Evolutionary conservation across 2,329 filamentous ascomycete genomes (phyloP).

Genomic region (Neofusicoccum kwambonambiense): DNA sequence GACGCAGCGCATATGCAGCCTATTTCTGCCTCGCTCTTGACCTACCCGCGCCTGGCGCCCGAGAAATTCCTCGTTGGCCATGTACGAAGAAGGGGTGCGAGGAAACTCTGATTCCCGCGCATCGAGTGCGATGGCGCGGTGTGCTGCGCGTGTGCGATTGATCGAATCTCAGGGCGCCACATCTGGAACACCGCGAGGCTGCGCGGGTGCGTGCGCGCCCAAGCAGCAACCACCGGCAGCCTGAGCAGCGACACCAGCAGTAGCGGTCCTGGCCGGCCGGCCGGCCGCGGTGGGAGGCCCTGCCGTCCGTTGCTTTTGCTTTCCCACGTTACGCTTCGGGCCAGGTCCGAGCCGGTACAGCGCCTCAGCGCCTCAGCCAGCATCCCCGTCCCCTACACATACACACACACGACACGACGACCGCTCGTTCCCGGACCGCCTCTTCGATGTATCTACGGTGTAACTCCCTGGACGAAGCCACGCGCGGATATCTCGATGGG

Average conservation of each 20-base stretch:
- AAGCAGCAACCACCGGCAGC: too few relatives aligned
- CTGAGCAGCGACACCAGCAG: too few relatives aligned
- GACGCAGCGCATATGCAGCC: not conserved
- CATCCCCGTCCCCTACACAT: not conserved
- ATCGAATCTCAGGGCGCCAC: too few relatives aligned
- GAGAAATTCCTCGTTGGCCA: not conserved
- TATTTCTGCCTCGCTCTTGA: not conserved
- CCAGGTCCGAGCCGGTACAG: not conserved
- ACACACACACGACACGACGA: not conserved
- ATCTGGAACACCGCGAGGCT: too few relatives aligned
- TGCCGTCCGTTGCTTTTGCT: not conserved
- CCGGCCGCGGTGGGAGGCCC: not conserved
- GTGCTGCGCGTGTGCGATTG: too few relatives aligned
- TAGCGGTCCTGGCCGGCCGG: too few relatives aligned
- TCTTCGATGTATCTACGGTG: conserved; percentile 15
- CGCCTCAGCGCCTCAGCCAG: too few relatives aligned
- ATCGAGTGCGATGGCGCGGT: too few relatives aligned
- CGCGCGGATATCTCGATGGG: conserved; percentile 10
- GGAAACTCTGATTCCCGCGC: too few relatives aligned
- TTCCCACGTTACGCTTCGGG: not conserved
- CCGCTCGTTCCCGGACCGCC: not conserved
- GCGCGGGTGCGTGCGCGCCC: too few relatives aligned
- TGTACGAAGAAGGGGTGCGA: too few relatives aligned
- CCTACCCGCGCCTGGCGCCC: conserved; percentile 4
- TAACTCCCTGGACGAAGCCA: not conserved